phyloP scores from a whole-genome alignment of 345 rosid species.

The Heritiera fomes region DNA sequence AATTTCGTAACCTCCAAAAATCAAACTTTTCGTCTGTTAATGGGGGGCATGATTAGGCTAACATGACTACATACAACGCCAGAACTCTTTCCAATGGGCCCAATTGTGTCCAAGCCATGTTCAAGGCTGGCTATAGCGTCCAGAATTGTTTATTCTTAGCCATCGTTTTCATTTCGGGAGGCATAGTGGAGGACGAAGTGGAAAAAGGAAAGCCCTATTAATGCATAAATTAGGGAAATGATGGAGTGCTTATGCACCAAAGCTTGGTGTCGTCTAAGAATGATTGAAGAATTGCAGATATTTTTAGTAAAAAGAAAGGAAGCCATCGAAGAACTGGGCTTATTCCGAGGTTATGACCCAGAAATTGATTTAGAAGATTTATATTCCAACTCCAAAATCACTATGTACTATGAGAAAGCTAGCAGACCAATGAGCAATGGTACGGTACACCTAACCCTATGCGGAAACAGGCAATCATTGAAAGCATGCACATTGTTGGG shows the following conservation, averaged over 20 bases:
- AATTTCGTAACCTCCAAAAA: neutral
- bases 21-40: slow-evolving; percentile 19
- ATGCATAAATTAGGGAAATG: neutral
- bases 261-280: neutral
- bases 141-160: neutral
- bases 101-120: slow-evolving; percentile 3
- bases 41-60: neutral
- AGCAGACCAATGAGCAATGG: neutral
- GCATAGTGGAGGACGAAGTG: neutral
- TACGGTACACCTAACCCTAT: neutral
- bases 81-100: slow-evolving; percentile 2
- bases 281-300: neutral
- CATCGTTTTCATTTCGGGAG: slow-evolving; percentile 7
- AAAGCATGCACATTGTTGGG: slow-evolving; percentile 5
- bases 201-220: neutral
- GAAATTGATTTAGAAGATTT: neutral
- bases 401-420: neutral
- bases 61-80: neutral
- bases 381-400: neutral
- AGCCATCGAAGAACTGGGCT: neutral
- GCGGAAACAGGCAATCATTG: slow-evolving; percentile 11
- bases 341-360: neutral
- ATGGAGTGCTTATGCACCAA: neutral
- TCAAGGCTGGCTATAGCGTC: neutral
- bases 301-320: neutral